A percentile compares a stretch with the other conserved stretches of the same genome.
These are phyloP conservation scores for Mallotus japonicus DNA, from an alignment of 441 rosid genomes.

Conservation along the genomic window DNA sequence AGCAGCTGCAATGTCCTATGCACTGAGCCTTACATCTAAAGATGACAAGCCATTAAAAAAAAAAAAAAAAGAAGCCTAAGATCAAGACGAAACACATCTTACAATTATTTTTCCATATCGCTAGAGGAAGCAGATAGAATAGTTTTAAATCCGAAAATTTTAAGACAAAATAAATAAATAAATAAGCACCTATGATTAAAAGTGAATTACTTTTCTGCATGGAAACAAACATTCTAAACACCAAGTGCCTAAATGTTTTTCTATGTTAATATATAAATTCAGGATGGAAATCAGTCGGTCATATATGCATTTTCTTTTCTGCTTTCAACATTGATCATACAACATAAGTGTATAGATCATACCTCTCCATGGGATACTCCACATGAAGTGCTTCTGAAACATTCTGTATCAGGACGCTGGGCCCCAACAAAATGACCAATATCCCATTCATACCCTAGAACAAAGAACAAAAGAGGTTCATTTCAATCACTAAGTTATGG, in stretches of 20 bases:
- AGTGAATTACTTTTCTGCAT: background rate
- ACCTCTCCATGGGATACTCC: constrained; percentile 64
- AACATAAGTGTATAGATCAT: constrained; percentile 15
- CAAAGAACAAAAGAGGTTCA: constrained; percentile 26
- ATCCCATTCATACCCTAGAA: constrained; percentile 92
- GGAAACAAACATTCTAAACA: background rate
- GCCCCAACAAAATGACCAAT: constrained; percentile 81
- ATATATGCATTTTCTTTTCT: background rate
- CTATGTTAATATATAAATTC: background rate
- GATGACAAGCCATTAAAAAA: background rate
- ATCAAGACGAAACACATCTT: background rate
- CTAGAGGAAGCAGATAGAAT: background rate
- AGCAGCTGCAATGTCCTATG: background rate
- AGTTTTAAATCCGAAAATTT: background rate
- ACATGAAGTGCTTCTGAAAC: constrained; percentile 82
- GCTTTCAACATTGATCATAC: constrained; percentile 4
- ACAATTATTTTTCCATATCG: background rate
- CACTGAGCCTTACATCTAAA: background rate
- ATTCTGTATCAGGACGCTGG: constrained; percentile 77
- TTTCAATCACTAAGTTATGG: constrained; percentile 12
- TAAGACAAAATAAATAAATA: background rate
- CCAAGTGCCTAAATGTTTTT: background rate
- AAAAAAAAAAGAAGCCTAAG: background rate
- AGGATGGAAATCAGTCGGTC: constrained; percentile 1
- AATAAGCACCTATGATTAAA: background rate